Evolutionary conservation across 495 filamentous ascomycete species (phyloP).

Genomic region (Xeromyces bisporus): DNA sequence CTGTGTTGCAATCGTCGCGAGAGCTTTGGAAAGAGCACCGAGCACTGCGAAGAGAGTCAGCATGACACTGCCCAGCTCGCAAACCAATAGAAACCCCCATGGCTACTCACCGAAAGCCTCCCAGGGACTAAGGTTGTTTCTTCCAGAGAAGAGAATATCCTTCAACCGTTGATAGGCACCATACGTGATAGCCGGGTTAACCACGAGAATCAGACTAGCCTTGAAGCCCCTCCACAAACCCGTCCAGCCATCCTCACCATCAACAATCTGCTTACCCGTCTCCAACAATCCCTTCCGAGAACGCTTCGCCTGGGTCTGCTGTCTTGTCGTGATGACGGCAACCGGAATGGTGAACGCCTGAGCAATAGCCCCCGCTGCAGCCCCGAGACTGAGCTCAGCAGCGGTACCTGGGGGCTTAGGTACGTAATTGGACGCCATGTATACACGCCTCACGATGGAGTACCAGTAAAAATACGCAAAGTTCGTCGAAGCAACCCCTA

Average conservation of each 20-base stretch:
- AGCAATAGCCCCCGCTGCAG: conserved; percentile 74
- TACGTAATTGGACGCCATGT: conserved; percentile 49
- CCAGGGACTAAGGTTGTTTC: conserved; percentile 58
- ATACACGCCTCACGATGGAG: conserved; percentile 67
- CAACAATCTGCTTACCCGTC: conserved; percentile 74
- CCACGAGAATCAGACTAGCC: conserved; percentile 87
- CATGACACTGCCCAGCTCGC: too few species aligned
- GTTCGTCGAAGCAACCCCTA: conserved; percentile 92
- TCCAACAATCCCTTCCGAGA: conserved; percentile 78
- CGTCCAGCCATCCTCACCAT: conserved; percentile 75
- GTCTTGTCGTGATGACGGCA: conserved; percentile 83
- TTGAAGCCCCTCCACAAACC: conserved; percentile 93
- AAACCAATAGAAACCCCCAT: not conserved
- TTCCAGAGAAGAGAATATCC: conserved; percentile 60
- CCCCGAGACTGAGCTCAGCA: conserved; percentile 73
- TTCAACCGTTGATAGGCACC: conserved; percentile 88
- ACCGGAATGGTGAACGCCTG: conserved; percentile 96
- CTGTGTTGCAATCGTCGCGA: conserved; percentile 87
- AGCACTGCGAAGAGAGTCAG: conserved; percentile 39
- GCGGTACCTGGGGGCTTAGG: conserved; percentile 58
- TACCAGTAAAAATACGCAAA: conserved; percentile 99
- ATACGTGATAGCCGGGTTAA: conserved; percentile 97
- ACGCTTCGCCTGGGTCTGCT: conserved; percentile 76
- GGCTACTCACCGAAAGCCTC: conserved; percentile 73
- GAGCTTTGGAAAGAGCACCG: conserved; percentile 79